phyloP scores from a whole-genome alignment of 345 rosid species.

The Barbarea vulgaris region DNA sequence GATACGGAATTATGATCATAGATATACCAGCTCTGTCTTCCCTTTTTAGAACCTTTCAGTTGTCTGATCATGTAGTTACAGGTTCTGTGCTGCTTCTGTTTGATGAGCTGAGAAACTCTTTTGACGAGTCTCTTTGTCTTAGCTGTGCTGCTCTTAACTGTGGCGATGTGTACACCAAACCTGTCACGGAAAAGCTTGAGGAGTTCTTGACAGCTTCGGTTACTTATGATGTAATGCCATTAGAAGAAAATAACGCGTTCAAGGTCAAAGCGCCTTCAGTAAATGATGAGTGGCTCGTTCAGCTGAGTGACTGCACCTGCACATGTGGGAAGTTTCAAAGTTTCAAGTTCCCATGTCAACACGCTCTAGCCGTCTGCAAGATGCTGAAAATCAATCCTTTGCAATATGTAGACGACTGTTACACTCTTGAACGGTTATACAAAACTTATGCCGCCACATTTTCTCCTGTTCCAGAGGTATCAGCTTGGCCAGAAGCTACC shows the following conservation, averaged over 20 bases:
- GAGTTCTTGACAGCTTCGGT: neutral
- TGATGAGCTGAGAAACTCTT: conserved; percentile 5
- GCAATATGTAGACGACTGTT: conserved; percentile 12
- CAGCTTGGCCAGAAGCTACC: conserved; percentile 20
- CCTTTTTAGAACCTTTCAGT: neutral
- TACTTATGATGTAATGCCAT: neutral
- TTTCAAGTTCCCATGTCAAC: neutral
- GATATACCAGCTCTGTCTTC: neutral
- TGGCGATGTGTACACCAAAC: neutral
- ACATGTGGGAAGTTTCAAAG: conserved; percentile 26
- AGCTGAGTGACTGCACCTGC: neutral
- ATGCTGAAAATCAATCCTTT: conserved; percentile 27
- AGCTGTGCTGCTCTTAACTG: neutral
- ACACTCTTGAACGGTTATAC: neutral
- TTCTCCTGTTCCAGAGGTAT: neutral
- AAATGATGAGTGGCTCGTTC: neutral
- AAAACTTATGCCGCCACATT: neutral
- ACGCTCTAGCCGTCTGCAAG: conserved; percentile 14
- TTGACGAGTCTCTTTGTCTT: neutral
- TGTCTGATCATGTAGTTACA: neutral
- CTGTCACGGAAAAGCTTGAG: neutral
- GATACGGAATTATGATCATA: neutral
- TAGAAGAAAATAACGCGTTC: neutral
- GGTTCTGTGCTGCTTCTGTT: neutral
- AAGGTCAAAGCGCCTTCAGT: neutral